Evolutionary conservation across 2,329 filamentous ascomycete species (phyloP).

Genomic region (Hymenoscyphus albidus): DNA sequence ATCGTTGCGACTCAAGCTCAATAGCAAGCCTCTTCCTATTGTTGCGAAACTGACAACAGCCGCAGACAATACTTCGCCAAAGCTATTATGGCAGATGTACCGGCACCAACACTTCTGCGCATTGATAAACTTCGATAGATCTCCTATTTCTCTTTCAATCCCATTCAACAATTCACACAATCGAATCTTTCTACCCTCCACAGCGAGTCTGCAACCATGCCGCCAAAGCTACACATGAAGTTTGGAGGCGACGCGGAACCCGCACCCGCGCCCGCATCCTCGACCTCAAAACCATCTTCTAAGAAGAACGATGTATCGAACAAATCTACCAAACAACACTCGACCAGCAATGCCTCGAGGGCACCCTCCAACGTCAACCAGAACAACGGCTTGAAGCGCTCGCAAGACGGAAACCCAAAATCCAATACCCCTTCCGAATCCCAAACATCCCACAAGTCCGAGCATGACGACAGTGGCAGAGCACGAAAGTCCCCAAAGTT

Average conservation of each 20-base stretch:
- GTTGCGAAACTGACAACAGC: background rate
- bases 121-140: constrained; percentile 2
- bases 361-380: background rate
- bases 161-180: constrained; percentile 1
- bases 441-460: background rate
- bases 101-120: background rate
- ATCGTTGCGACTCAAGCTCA: background rate
- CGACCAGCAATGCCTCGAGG: background rate
- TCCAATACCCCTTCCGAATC: background rate
- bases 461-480: constrained; percentile 2
- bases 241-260: constrained; percentile 34
- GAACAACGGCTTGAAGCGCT: constrained; percentile 18
- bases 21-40: constrained; percentile 5
- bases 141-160: background rate
- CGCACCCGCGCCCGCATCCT: background rate
- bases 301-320: background rate
- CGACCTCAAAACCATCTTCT: background rate
- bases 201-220: constrained; percentile 34
- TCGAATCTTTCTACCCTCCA: background rate
- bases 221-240: constrained; percentile 39
- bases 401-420: constrained; percentile 26
- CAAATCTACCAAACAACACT: background rate
- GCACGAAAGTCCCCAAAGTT: constrained; percentile 11
- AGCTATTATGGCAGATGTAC: background rate
- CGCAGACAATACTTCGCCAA: background rate